Evolutionary conservation across 345 rosid species (phyloP).

Genomic region (Eucalyptus virginea): DNA sequence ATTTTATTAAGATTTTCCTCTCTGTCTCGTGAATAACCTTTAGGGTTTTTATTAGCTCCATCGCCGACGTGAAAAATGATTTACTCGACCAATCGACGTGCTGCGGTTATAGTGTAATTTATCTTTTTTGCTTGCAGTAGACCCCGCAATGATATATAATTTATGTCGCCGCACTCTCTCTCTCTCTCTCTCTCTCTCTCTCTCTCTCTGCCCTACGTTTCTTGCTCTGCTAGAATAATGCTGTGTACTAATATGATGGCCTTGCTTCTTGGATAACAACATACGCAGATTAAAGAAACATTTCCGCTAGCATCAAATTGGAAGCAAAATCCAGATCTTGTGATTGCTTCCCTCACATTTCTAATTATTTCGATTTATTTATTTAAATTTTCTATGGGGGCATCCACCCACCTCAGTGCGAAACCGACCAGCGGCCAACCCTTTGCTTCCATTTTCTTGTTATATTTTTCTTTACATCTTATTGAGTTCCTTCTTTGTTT

Average conservation of each 20-base stretch:
- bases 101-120: neutral
- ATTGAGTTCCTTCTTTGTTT: neutral
- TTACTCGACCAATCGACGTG: neutral
- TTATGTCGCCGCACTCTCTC: neutral
- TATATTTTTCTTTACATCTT: neutral
- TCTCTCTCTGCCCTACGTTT: neutral
- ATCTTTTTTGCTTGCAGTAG: neutral
- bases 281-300: neutral
- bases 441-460: neutral
- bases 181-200: neutral
- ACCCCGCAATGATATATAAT: neutral
- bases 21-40: neutral
- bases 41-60: neutral
- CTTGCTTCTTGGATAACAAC: neutral
- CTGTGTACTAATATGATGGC: neutral
- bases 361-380: neutral
- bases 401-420: neutral
- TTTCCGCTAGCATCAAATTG: neutral
- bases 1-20: neutral
- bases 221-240: neutral
- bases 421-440: neutral
- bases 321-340: neutral
- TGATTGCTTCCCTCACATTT: neutral
- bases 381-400: neutral
- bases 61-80: neutral